These are phyloP conservation scores for Gardenia jasminoides DNA, from an alignment of 257 asterid genomes.

Conservation along the genomic window DNA sequence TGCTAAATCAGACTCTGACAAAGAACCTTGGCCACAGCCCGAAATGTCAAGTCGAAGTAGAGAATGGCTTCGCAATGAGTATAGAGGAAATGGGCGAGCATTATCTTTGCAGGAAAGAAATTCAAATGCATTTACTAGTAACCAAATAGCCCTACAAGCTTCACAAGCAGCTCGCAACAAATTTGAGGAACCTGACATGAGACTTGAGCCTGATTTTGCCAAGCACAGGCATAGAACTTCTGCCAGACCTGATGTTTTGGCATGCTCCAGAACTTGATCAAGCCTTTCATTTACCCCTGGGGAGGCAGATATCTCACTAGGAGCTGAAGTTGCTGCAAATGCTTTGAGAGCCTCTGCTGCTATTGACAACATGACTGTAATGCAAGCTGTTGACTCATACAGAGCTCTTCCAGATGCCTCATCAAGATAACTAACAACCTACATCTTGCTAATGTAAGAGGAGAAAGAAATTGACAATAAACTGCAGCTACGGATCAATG, in stretches of 20 bases:
- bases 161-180: constrained; percentile 92
- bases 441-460: constrained; percentile 30
- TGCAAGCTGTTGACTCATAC: constrained; percentile 78
- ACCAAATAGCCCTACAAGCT: constrained; percentile 86
- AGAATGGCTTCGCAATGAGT: constrained; percentile 53
- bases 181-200: constrained; percentile 83
- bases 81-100: constrained; percentile 55
- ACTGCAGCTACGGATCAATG: constrained; percentile 13
- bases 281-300: constrained; percentile 43
- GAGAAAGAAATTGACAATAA: constrained; percentile 14
- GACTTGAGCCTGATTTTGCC: constrained; percentile 83
- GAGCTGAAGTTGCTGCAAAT: constrained; percentile 45
- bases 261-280: constrained; percentile 65
- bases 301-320: constrained; percentile 43
- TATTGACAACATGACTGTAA: constrained; percentile 72
- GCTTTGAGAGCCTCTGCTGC: constrained; percentile 70
- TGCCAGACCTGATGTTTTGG: constrained; percentile 61
- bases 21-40: constrained; percentile 43
- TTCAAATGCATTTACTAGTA: constrained; percentile 73
- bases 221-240: constrained; percentile 68
- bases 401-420: constrained; percentile 75
- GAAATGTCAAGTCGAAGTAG: constrained; percentile 48
- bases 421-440: constrained; percentile 63
- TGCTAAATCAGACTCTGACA: constrained; percentile 41
- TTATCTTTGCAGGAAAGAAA: constrained; percentile 49